Evolutionary conservation across 2,329 filamentous ascomycete species (phyloP), one percentile per base, ranked within the genome.

Genomic region (Microsporum ferrugineum): DNA sequence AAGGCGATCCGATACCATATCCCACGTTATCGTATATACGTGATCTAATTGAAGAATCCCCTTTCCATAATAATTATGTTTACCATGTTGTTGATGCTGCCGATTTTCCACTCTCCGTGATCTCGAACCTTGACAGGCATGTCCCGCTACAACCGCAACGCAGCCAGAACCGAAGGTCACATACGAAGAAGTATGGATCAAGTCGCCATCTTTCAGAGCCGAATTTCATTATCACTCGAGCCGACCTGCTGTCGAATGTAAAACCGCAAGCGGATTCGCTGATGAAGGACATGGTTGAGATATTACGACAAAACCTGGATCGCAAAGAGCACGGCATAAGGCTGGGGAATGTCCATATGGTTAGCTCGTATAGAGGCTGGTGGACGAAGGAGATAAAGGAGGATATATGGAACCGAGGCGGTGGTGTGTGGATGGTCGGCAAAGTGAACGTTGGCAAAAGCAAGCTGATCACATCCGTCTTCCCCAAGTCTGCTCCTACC

Each of bases 361-460:
- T 99, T 47, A 96, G 91, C 69, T 85, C 92, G 7, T 88, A 88
- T 69, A 81, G 89, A 62, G 82, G 83, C 7, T 99, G 95, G 94
- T 96, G 92, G 89, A 96, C 91, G 0, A 88, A 83, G 66, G 79
- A 88, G 57, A 77, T 99, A 60, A 96, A 89, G 72, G 86, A 96
- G 66, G 87, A 91, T 56, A 91, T 99, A 55, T 91, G 85, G 81
- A 77, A 85, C 49, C 83, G 89, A 57, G 91, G 90, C 2, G 92
- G 92, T 3, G 94, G 86, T 14, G 87, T 88, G 14, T 99, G 94
- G 92, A 86, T 99, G 79, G 88, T 99, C 2, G 94, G 94, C n/a
- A 97, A 96, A 73, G 90, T 91, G 64, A 99, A 99, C 70, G 95
- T 97, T 1, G 95, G 94, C 29, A 99, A 99, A 75, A 97, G 92